Percentiles rank a stretch among this genome's conserved stretches.
These are phyloP conservation scores for Ustilago tritici DNA, from an alignment of 1,284 basidiomycete species.

Conservation along the genomic window DNA sequence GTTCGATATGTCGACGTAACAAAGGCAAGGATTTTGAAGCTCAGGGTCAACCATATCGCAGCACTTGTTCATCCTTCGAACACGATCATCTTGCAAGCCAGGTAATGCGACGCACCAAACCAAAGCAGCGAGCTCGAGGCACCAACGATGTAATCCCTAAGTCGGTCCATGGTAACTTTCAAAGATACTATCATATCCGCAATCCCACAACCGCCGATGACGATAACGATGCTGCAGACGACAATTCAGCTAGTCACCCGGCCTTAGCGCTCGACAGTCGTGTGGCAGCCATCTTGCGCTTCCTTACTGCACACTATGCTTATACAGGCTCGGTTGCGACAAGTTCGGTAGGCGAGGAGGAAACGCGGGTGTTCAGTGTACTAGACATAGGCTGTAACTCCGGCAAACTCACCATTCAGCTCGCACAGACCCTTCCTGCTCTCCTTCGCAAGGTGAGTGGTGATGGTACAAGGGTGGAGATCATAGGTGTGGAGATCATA, in stretches of 20 bases:
- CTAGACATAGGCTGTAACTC: constrained; percentile 50
- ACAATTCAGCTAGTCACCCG: constrained; percentile 6
- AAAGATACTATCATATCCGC: constrained; percentile 49
- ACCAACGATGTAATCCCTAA: constrained; percentile 1
- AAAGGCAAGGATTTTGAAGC: background rate
- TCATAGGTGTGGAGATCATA: constrained; percentile 34
- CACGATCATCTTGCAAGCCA: background rate
- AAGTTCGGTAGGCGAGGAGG: background rate
- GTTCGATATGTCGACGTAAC: background rate
- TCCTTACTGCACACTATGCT: background rate
- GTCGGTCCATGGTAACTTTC: constrained; percentile 45
- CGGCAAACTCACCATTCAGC: constrained; percentile 38
- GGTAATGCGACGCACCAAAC: background rate
- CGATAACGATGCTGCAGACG: background rate
- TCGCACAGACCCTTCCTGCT: constrained; percentile 25
- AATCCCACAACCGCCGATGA: constrained; percentile 24
- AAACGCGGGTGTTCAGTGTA: background rate
- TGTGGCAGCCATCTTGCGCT: constrained; percentile 21
- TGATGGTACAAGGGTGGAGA: background rate
- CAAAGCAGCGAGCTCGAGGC: constrained; percentile 3
- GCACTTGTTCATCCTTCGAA: background rate
- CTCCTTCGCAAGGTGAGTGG: background rate
- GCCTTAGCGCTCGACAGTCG: constrained; percentile 36
- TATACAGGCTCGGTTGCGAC: background rate
- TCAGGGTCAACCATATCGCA: background rate